These are phyloP conservation scores for Pugionium dolabratum DNA, from an alignment of 345 rosid genomes.

Conservation along the genomic window DNA sequence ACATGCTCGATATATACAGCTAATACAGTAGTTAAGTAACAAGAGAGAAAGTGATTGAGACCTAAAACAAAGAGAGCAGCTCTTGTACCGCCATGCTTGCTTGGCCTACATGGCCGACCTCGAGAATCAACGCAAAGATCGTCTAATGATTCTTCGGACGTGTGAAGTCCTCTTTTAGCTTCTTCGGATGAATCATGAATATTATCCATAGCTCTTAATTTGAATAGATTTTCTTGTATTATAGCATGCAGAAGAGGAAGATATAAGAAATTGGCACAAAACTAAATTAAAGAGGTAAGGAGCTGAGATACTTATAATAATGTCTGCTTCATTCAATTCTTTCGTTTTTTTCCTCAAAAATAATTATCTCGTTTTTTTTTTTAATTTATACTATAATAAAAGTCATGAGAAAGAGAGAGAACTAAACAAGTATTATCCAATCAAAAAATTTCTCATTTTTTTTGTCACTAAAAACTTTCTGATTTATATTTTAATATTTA, in stretches of 20 bases:
- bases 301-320: conserved; percentile 38
- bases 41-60: conserved; percentile 29
- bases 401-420: not conserved
- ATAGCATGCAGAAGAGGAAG: conserved; percentile 15
- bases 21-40: not conserved
- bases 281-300: conserved; percentile 32
- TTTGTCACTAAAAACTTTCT: too few species aligned
- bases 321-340: conserved; percentile 22
- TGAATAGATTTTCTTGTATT: not conserved
- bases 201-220: conserved; percentile 28
- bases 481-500: not conserved
- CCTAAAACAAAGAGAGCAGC: conserved; percentile 76
- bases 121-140: conserved; percentile 59
- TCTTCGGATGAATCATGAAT: conserved; percentile 37
- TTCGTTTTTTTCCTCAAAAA: too few species aligned
- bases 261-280: conserved; percentile 36
- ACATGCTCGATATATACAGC: too few species aligned
- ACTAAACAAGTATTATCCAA: conserved; percentile 10
- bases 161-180: conserved; percentile 35
- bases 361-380: not conserved
- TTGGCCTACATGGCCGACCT: conserved; percentile 56
- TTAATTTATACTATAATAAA: not conserved
- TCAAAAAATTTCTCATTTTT: not conserved
- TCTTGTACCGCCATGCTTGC: conserved; percentile 69
- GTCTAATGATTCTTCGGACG: conserved; percentile 35